Evolutionary conservation across 2,329 filamentous ascomycete species (phyloP).

Genomic region (Ceratocystis huliohia): DNA sequence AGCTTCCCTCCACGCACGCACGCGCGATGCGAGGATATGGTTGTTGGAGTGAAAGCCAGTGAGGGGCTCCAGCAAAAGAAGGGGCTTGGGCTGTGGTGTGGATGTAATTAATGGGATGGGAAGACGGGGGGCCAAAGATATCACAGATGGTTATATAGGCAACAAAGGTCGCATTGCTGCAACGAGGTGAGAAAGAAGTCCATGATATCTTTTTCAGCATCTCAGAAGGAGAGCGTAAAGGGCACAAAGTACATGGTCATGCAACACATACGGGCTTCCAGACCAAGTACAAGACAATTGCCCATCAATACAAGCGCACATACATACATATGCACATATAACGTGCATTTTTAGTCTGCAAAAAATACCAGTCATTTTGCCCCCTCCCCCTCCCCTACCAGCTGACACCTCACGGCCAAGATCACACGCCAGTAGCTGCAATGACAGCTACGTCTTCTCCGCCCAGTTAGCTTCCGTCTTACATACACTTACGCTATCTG

Average conservation of each 20-base stretch:
- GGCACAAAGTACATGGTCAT: too few species aligned
- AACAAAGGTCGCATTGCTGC: background rate
- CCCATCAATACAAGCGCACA: background rate
- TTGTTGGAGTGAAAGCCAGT: too few species aligned
- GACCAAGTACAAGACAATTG: too few species aligned
- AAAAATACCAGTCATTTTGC: background rate
- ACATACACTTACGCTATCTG: background rate
- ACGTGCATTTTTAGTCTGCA: background rate
- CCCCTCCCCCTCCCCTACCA: background rate
- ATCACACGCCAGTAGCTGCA: background rate
- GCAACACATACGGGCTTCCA: too few species aligned
- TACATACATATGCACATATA: background rate
- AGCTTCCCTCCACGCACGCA: too few species aligned
- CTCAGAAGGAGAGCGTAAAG: too few species aligned
- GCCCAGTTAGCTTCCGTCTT: background rate
- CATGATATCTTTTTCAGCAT: background rate
- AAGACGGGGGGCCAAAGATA: too few species aligned
- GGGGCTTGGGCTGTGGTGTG: too few species aligned
- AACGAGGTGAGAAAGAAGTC: background rate
- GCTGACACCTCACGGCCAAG: background rate
- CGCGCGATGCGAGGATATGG: too few species aligned
- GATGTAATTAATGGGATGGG: too few species aligned
- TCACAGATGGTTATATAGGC: background rate
- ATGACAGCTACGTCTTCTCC: background rate
- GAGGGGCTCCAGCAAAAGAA: too few species aligned